Evolutionary conservation across 225 moss, liverwort and hornwort species (phyloP).

Genomic region (Rhytidiadelphus loreus): DNA sequence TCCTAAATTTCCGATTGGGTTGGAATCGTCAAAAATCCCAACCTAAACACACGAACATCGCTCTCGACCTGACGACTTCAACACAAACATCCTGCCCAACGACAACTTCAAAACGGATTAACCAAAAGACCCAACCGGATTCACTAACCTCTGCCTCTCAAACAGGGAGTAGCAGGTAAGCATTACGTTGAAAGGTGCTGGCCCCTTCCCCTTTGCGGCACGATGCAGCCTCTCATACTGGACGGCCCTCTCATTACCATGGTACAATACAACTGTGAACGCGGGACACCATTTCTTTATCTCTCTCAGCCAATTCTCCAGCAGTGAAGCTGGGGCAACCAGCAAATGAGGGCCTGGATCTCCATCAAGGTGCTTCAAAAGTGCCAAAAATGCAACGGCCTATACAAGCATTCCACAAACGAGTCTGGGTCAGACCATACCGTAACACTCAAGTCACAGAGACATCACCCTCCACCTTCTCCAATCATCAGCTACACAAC

Average conservation of each 20-base stretch:
- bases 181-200: slow-evolving; percentile 89
- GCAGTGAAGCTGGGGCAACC: slow-evolving; percentile 79
- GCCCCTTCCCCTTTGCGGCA: slow-evolving; percentile 37
- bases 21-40: neutral
- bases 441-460: neutral
- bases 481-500: neutral
- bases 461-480: neutral
- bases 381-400: slow-evolving; percentile 88
- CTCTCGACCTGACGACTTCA: neutral
- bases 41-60: neutral
- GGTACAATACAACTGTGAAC: slow-evolving; percentile 83
- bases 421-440: neutral
- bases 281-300: slow-evolving; percentile 95
- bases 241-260: slow-evolving; percentile 76
- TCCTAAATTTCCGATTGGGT: neutral
- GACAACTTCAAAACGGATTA: neutral
- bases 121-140: neutral
- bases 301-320: slow-evolving; percentile 93
- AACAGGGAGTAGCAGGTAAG: slow-evolving; percentile 88
- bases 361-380: slow-evolving; percentile 78
- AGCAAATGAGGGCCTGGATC: slow-evolving; percentile 92
- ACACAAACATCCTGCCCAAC: neutral
- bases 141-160: slow-evolving; percentile 71
- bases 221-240: slow-evolving; percentile 67
- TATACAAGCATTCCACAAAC: neutral